phyloP scores from a whole-genome alignment of 345 rosid species.

The Clausena lansium region DNA sequence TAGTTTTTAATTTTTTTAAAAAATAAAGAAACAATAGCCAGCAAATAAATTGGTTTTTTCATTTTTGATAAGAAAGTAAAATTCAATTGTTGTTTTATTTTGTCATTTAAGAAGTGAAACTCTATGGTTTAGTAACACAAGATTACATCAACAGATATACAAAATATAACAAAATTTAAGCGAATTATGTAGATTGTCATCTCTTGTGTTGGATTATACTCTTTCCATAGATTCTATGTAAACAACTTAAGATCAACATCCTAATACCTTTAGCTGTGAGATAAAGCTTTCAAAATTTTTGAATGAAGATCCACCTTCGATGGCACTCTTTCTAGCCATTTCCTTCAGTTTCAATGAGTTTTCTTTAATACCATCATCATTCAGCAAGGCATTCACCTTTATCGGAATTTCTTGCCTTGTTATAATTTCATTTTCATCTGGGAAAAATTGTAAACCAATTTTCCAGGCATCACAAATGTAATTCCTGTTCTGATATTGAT shows the following conservation, averaged over 20 bases:
- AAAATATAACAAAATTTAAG: too few relatives aligned
- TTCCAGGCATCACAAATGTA: slow-evolving; percentile 33
- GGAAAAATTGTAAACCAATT: slow-evolving; percentile 10
- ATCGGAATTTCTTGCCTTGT: slow-evolving; percentile 24
- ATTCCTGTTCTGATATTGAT: slow-evolving; percentile 31
- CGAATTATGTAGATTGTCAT: too few relatives aligned
- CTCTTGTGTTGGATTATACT: too few relatives aligned
- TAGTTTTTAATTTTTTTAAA: too few relatives aligned
- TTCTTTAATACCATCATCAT: slow-evolving; percentile 13
- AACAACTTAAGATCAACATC: background rate
- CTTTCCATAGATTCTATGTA: too few relatives aligned
- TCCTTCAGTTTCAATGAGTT: slow-evolving; percentile 28
- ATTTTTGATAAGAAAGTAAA: too few relatives aligned
- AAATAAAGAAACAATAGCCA: too few relatives aligned
- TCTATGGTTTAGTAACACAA: too few relatives aligned
- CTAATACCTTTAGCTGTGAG: background rate
- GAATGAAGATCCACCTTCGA: slow-evolving; percentile 33
- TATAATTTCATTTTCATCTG: slow-evolving; percentile 27
- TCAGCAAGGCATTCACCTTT: slow-evolving; percentile 18
- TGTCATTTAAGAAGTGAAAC: too few relatives aligned
- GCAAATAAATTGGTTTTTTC: too few relatives aligned
- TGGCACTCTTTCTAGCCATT: slow-evolving; percentile 15
- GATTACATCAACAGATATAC: too few relatives aligned
- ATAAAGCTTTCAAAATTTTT: slow-evolving; percentile 26
- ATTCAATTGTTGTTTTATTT: too few relatives aligned